Percentiles rank a stretch among this genome's conserved stretches.
Conservation (phyloP, 352 stramenopile species). For the Phytophthora sansomeana region DNA sequence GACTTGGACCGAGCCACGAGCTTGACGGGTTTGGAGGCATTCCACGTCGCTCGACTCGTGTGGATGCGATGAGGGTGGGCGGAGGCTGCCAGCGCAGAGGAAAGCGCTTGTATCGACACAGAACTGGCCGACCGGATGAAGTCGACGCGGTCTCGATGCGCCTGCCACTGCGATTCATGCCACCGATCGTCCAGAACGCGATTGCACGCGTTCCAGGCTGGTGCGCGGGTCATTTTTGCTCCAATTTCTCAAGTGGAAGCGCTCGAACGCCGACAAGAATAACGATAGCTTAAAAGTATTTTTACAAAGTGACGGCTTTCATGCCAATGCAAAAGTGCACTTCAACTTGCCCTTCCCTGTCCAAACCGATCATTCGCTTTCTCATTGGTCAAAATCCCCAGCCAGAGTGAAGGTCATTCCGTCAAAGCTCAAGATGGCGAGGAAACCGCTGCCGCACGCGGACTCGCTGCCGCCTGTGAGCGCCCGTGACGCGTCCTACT, state of each 20-base stretch:
- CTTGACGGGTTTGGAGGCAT: conserved; percentile 22
- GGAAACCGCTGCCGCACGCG: conserved; percentile 26
- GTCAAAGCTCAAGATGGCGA: conserved; percentile 9
- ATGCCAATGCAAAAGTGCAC: background rate
- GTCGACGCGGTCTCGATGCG: conserved; percentile 58
- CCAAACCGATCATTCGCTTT: background rate
- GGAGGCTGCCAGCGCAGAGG: conserved; percentile 32
- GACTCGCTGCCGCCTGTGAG: conserved; percentile 55
- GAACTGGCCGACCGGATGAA: conserved; percentile 46
- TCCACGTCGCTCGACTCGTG: conserved; percentile 6
- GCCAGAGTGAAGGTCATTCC: background rate
- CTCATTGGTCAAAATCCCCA: background rate
- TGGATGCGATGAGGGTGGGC: conserved; percentile 39
- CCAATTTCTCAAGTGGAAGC: background rate
- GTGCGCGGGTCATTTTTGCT: conserved; percentile 26
- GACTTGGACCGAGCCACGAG: conserved; percentile 45
- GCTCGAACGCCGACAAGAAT: background rate
- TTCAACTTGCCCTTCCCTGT: background rate
- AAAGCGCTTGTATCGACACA: conserved; percentile 33
- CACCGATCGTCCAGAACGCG: conserved; percentile 53
- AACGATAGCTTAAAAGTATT: conserved; percentile 12
- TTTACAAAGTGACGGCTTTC: background rate
- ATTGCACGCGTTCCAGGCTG: conserved; percentile 57
- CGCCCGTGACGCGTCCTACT: conserved; percentile 73
- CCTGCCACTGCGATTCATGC: conserved; percentile 45